Conservation (phyloP, 192 early-diverging fungal species). For the Oehlia diaphana region DNA sequence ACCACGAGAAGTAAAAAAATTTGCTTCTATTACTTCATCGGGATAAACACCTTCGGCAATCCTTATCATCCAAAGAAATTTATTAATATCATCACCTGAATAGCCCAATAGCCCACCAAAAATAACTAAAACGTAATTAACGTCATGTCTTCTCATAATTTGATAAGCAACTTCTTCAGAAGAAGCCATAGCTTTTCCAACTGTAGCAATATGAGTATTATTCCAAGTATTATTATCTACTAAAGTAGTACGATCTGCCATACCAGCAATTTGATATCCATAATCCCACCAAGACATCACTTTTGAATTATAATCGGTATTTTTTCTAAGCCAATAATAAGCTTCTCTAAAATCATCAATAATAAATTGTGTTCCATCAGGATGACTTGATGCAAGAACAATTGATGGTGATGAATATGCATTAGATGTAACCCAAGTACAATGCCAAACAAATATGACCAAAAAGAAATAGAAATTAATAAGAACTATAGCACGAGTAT, state of each 20-base stretch:
- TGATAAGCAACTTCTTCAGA: conserved; percentile 91
- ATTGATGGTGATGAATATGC: conserved; percentile 99
- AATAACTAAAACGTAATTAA: conserved; percentile 95
- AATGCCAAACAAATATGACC: conserved; percentile 91
- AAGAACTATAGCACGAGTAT: conserved; percentile 60
- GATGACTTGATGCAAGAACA: conserved; percentile 83
- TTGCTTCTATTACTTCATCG: conserved; percentile 84
- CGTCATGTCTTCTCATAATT: conserved; percentile 89
- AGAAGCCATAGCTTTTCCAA: conserved; percentile 91
- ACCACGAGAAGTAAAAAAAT: conserved; percentile 86
- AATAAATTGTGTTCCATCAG: conserved; percentile 91
- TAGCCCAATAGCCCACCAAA: conserved; percentile 98
- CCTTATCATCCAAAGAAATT: conserved; percentile 99
- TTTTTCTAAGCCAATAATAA: conserved; percentile 99
- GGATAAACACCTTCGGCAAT: conserved; percentile 98
- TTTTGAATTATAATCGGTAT: conserved; percentile 89
- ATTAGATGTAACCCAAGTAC: conserved; percentile 97
- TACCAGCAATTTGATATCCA: conserved; percentile 99
- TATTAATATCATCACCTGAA: conserved; percentile 99
- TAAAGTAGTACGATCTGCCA: conserved; percentile 94
- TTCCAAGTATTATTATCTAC: conserved; percentile 99
- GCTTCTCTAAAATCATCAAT: conserved; percentile 99
- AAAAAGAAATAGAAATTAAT: conserved; percentile 71
- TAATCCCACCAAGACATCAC: conserved; percentile 99
- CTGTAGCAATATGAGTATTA: conserved; percentile 99